Base-by-base conservation (phyloP, 306 rosid genomes). In the Cotoneaster glaucophyllus region DNA sequence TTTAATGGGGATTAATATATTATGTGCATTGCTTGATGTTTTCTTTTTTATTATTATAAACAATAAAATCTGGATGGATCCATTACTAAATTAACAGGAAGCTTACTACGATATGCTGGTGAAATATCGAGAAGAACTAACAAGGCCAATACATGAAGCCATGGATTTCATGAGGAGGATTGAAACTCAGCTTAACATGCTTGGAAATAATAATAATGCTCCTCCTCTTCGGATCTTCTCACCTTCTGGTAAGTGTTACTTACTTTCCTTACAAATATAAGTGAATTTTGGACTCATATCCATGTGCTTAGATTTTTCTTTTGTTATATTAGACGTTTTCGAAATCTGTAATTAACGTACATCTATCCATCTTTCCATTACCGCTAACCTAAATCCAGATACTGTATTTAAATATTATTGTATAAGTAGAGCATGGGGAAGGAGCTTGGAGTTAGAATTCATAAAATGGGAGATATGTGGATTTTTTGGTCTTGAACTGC, bases 121-220 rank as follows among this genome's bases (percentile, higher is more conserved):
- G 85, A 95, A 95, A 83, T 95, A 92, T 76, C 87, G 93, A 26
- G 99, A 90, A 71, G 97, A 92, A 80, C 85, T 95, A 54, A 82
- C 93, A 29, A 92, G 97, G 93, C 99, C 99, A 31, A 82, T 95
- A 57, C 93, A 89, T 87, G 99, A 92, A 68, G 99, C 99, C 1
- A 92, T 90, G 99, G 97, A 95, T 78, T 95, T 95, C 96, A 89
- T 95, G 96, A 59, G 87, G 26, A 83, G 91, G 69, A 86, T 90
- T 14, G 97, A 95, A 86, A 79, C 92, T 82, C 97, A 95, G 82
- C 92, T 95, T 25, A 90, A 87, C 70, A 71, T 87, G 84, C 93
- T 95, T 26, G 80, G 88, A 84, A 86, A 86, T 5, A 28, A 62
- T 6, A 58, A 24, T 28, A 62, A 12, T 25, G 14, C 70, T 73